These are phyloP conservation scores for Trichophyton benhamiae DNA, from an alignment of 2,329 filamentous ascomycete species.

Conservation along the genomic window DNA sequence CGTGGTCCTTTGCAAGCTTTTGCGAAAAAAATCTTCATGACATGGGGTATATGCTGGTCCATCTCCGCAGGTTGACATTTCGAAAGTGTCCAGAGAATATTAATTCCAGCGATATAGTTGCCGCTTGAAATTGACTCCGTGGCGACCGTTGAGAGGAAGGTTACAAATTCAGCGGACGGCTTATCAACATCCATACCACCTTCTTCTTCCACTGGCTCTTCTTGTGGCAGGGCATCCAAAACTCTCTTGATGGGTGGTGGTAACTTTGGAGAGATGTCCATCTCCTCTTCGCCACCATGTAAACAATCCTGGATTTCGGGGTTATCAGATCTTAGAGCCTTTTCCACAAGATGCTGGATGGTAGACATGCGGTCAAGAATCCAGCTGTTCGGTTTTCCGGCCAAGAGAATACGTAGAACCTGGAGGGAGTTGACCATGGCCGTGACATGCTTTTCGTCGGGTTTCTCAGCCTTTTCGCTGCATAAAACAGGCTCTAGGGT, in stretches of 20 bases:
- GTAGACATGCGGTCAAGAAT: conserved; percentile 62
- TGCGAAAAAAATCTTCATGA: conserved; percentile 94
- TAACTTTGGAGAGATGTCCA: conserved; percentile 57
- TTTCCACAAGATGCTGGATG: conserved; percentile 81
- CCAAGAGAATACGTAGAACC: conserved; percentile 77
- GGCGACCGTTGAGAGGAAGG: conserved; percentile 70
- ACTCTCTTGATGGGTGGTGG: conserved; percentile 67
- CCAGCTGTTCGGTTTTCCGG: conserved; percentile 84
- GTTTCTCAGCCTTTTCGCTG: conserved; percentile 70
- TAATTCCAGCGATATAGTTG: conserved; percentile 79
- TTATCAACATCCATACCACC: conserved; percentile 63
- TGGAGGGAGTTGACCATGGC: conserved; percentile 89
- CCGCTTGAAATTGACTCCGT: conserved; percentile 72
- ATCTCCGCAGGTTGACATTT: conserved; percentile 75
- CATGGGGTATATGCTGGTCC: conserved; percentile 70
- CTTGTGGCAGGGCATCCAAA: conserved; percentile 78
- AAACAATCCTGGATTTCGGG: conserved; percentile 89
- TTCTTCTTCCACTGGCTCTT: conserved; percentile 67
- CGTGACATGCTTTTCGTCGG: conserved; percentile 72
- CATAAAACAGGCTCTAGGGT: conserved; percentile 76
- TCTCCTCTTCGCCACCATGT: conserved; percentile 58
- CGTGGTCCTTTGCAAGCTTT: conserved; percentile 87
- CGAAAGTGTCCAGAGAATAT: conserved; percentile 84
- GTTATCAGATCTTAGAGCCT: conserved; percentile 75
- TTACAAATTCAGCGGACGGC: conserved; percentile 74